These are phyloP conservation scores for Mentha longifolia DNA, from an alignment of 257 asterid species.

Conservation along the genomic window DNA sequence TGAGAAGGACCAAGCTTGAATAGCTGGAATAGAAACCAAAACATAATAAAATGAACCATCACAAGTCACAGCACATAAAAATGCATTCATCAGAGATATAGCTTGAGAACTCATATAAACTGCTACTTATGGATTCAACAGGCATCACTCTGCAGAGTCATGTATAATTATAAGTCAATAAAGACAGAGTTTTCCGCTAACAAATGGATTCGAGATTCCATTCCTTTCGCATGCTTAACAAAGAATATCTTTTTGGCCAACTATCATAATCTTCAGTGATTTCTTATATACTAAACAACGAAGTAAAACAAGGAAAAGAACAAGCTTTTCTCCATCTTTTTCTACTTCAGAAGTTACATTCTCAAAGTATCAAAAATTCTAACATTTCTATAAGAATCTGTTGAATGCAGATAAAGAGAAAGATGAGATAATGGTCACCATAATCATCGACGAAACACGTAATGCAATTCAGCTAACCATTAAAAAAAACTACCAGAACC, in stretches of 20 bases:
- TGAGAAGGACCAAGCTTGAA: slow-evolving; percentile 74
- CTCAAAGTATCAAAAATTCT: slow-evolving; percentile 8
- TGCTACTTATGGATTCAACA: slow-evolving; percentile 19
- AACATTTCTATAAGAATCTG: not conserved
- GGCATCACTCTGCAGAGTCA: not conserved
- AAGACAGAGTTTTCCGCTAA: slow-evolving; percentile 1
- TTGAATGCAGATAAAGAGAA: not conserved
- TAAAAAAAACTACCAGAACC: slow-evolving; percentile 12
- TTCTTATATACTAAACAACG: not conserved
- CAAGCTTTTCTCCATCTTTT: not conserved
- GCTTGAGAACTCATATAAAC: slow-evolving; percentile 22
- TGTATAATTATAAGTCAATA: slow-evolving; percentile 4
- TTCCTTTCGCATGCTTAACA: slow-evolving; percentile 23
- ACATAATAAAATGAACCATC: slow-evolving; percentile 28
- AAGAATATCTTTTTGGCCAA: not conserved
- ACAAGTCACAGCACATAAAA: slow-evolving; percentile 5
- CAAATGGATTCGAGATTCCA: slow-evolving; percentile 21
- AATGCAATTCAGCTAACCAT: slow-evolving; percentile 22
- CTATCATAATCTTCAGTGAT: slow-evolving; percentile 20
- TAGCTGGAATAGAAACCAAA: slow-evolving; percentile 58
- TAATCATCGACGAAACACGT: not conserved
- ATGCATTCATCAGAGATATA: not conserved
- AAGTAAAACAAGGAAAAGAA: slow-evolving; percentile 10
- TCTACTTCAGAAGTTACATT: not conserved
- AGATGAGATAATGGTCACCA: not conserved